phyloP scores from a whole-genome alignment of 192 early-diverging fungal species.

The Backusella psychrophila region DNA sequence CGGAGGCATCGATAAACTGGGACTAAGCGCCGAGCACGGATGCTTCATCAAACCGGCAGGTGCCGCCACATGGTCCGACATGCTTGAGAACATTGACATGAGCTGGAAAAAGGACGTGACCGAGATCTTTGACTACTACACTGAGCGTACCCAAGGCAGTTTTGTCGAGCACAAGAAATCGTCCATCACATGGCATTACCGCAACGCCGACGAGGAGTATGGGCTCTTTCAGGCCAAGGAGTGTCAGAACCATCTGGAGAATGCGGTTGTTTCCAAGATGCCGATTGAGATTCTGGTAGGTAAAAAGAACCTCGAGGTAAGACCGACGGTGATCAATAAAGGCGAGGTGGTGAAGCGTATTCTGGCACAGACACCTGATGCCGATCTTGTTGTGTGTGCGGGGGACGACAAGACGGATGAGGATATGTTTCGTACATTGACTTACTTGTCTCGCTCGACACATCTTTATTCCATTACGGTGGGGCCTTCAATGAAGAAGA shows the following conservation, averaged over 20 bases:
- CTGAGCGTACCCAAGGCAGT: conserved; percentile 81
- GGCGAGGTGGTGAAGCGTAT: conserved; percentile 86
- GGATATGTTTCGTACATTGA: conserved; percentile 81
- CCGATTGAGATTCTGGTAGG: conserved; percentile 87
- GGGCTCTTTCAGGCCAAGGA: conserved; percentile 89
- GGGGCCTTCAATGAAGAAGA: conserved; percentile 88
- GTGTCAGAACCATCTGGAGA: conserved; percentile 84
- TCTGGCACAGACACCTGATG: conserved; percentile 46
- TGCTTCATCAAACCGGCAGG: conserved; percentile 77
- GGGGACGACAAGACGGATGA: conserved; percentile 93
- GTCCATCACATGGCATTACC: conserved; percentile 91
- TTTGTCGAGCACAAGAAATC: conserved; percentile 82
- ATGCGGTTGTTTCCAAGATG: conserved; percentile 72
- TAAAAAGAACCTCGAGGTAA: conserved; percentile 88
- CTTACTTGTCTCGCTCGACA: neutral
- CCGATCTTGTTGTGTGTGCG: conserved; percentile 80
- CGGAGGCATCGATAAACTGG: conserved; percentile 60
- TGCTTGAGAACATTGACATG: conserved; percentile 59
- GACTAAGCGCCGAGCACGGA: conserved; percentile 85
- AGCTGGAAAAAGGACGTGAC: conserved; percentile 83
- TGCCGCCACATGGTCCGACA: conserved; percentile 53
- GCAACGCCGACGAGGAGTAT: conserved; percentile 81
- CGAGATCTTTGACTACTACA: conserved; percentile 84
- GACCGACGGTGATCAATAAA: conserved; percentile 82
- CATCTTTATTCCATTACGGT: conserved; percentile 78